Conservation (phyloP, 1,284 basidiomycete genomes). For the Ganoderma lingzhi region DNA sequence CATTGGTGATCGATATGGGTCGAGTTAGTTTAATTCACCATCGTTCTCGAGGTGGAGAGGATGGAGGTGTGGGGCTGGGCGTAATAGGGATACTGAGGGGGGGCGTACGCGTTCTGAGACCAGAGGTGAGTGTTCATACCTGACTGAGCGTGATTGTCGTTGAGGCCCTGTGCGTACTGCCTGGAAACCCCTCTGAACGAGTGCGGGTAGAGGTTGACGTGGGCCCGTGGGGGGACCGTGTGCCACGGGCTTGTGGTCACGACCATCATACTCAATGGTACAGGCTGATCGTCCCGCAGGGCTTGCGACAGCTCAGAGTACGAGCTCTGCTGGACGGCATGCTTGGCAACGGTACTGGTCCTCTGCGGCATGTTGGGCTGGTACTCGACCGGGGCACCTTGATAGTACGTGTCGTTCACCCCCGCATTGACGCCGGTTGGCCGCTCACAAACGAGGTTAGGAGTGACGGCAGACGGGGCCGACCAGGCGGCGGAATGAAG, state of each 20-base stretch:
- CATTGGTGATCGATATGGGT: neutral
- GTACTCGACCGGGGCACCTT: neutral
- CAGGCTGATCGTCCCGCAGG: neutral
- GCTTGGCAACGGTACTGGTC: neutral
- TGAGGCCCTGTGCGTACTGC: neutral
- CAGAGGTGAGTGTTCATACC: slow-evolving; percentile 1
- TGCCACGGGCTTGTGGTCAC: neutral
- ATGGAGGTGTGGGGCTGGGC: neutral
- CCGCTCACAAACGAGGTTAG: neutral
- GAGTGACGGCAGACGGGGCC: no score
- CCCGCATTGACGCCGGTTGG: neutral
- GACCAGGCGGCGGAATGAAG: neutral
- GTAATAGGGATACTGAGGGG: neutral
- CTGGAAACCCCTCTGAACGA: neutral
- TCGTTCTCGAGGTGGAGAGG: neutral
- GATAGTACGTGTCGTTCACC: neutral
- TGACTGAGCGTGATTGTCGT: neutral
- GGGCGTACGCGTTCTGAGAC: neutral
- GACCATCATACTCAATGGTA: neutral
- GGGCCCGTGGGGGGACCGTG: neutral
- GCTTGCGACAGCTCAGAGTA: neutral
- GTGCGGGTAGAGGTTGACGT: neutral
- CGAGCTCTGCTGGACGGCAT: neutral
- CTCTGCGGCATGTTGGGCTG: neutral
- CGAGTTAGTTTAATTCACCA: no score